Evolutionary conservation across 23 red algal genomes (phyloP).

Genomic region (Gracilaria vermiculophylla): DNA sequence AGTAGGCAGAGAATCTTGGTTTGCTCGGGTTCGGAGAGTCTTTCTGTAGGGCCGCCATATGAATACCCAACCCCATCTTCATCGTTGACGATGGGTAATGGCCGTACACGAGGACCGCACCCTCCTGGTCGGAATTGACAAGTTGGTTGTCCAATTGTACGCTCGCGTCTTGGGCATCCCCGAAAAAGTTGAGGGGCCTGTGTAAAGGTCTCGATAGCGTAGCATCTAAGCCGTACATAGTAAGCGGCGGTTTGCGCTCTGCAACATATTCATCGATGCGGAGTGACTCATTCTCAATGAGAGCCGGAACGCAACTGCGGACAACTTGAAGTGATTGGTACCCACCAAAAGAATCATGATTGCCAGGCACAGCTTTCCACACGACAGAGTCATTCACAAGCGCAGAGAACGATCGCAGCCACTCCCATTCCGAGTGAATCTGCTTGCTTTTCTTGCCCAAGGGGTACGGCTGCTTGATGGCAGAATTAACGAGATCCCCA

Average conservation of each 20-base stretch:
- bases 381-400: slow-evolving; percentile 19
- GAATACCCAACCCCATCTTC: neutral
- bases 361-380: slow-evolving; percentile 57
- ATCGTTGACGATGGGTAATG: slow-evolving; percentile 51
- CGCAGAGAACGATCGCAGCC: slow-evolving; percentile 6
- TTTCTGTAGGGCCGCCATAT: neutral
- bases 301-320: neutral
- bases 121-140: neutral
- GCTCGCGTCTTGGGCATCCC: slow-evolving; percentile 14
- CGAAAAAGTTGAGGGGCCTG: slow-evolving; percentile 67
- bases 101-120: slow-evolving; percentile 6
- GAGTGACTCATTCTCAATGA: neutral
- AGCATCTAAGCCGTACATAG: slow-evolving; percentile 20
- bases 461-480: slow-evolving; percentile 18
- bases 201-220: slow-evolving; percentile 51
- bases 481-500: slow-evolving; percentile 62
- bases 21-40: neutral
- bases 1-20: slow-evolving; percentile 37
- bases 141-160: neutral
- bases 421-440: slow-evolving; percentile 26
- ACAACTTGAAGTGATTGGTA: neutral
- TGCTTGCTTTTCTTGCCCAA: slow-evolving; percentile 46
- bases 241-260: neutral
- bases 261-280: neutral
- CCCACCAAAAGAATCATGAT: slow-evolving; percentile 62